phyloP scores from a whole-genome alignment of 345 rosid genomes.

The Melaleuca quinquenervia region DNA sequence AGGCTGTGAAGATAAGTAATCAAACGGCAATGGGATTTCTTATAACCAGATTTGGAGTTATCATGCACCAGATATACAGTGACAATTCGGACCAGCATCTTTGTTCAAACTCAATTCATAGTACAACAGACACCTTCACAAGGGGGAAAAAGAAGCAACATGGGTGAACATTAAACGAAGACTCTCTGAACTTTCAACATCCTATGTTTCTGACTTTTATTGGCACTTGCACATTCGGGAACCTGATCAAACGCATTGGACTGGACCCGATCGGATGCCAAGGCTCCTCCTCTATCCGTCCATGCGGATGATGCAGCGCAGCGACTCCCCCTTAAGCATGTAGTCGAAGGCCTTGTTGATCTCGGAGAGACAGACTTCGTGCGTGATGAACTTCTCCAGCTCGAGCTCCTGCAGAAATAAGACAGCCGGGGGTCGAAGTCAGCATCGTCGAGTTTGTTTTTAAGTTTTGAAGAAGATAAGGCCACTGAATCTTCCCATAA shows the following conservation, averaged over 20 bases:
- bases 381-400: constrained; percentile 40
- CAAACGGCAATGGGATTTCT: neutral
- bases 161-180: neutral
- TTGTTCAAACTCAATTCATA: neutral
- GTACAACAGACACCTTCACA: neutral
- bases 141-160: neutral
- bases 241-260: neutral
- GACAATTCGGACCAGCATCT: neutral
- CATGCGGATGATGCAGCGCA: constrained; percentile 36
- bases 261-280: accelerated
- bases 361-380: constrained; percentile 28
- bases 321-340: constrained; percentile 35
- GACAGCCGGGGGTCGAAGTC: neutral
- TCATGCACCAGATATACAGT: neutral
- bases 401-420: constrained; percentile 26
- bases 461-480: neutral
- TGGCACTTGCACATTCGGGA: neutral
- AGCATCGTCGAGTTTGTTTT: neutral
- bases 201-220: neutral
- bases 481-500: neutral
- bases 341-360: constrained; percentile 45
- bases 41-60: neutral
- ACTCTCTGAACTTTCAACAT: neutral
- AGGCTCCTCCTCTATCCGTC: constrained; percentile 1
- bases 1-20: neutral